A percentile compares a stretch with the other conserved stretches of the same genome.
phyloP scores from a whole-genome alignment of 1,284 basidiomycete species.

The Ceratobasidium sp. region DNA sequence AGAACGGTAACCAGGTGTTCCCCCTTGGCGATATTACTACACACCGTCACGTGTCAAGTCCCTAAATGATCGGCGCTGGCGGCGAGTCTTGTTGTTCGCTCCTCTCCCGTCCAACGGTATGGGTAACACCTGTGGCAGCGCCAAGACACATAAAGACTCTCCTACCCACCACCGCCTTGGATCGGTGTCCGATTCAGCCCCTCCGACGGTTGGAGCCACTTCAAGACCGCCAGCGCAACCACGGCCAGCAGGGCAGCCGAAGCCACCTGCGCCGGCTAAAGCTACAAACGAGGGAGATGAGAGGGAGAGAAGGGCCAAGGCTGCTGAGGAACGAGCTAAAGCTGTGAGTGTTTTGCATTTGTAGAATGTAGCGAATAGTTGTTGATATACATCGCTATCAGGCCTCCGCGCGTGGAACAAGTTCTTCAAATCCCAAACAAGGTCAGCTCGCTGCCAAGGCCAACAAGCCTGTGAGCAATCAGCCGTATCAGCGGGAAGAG shows the following conservation, averaged over 20 bases:
- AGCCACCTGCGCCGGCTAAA: background rate
- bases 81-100: background rate
- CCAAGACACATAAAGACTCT: conserved; percentile 19
- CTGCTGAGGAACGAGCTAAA: conserved; percentile 32
- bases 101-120: background rate
- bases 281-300: background rate
- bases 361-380: background rate
- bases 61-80: conserved; percentile 20
- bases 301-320: conserved; percentile 20
- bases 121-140: conserved; percentile 32
- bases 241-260: background rate
- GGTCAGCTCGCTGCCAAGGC: conserved; percentile 21
- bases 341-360: conserved; percentile 11
- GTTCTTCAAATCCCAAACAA: conserved; percentile 31
- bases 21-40: background rate
- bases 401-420: conserved; percentile 19
- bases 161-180: conserved; percentile 35
- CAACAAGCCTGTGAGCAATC: conserved; percentile 26
- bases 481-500: conserved; percentile 6
- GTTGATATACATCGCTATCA: background rate
- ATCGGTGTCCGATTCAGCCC: background rate
- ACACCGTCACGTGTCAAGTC: conserved; percentile 5
- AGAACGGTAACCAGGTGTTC: background rate
- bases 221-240: background rate
- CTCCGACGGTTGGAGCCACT: background rate